Conservation (phyloP, 2,329 filamentous ascomycete species). For the Colletotrichum gigasporum region DNA sequence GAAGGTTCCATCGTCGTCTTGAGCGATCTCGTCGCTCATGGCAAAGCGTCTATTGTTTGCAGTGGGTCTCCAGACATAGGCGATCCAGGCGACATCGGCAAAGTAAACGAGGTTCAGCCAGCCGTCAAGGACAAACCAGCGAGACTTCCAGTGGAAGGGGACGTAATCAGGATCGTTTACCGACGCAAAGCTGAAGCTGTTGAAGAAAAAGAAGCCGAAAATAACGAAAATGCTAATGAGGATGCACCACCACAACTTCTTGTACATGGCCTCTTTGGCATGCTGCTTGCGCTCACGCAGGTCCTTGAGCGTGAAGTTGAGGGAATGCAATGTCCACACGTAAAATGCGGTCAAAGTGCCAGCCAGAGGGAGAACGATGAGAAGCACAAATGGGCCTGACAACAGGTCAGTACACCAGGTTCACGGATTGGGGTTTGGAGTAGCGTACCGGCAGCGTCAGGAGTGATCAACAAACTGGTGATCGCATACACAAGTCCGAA, state of each 20-base stretch:
- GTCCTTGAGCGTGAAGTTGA: constrained; percentile 95
- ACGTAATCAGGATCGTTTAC: constrained; percentile 88
- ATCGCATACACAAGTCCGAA: constrained; percentile 95
- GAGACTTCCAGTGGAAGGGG: constrained; percentile 94
- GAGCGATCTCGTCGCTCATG: constrained; percentile 98
- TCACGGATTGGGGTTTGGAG: neutral
- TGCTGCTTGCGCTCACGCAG: constrained; percentile 94
- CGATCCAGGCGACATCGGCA: constrained; percentile 89
- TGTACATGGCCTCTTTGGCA: constrained; percentile 95
- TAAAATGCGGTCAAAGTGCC: constrained; percentile 96
- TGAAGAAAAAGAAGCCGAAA: constrained; percentile 98
- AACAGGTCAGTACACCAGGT: constrained; percentile 9
- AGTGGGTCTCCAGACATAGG: constrained; percentile 96
- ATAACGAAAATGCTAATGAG: constrained; percentile 92
- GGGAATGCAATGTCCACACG: constrained; percentile 96
- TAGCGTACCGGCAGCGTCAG: constrained; percentile 77
- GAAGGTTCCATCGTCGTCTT: constrained; percentile 95
- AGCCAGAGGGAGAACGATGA: constrained; percentile 92
- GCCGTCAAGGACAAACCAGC: constrained; percentile 97
- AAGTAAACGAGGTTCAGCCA: constrained; percentile 98
- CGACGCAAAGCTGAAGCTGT: constrained; percentile 93
- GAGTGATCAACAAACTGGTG: constrained; percentile 87
- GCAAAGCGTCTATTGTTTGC: constrained; percentile 97
- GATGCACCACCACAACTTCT: constrained; percentile 98
- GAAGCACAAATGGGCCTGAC: constrained; percentile 83